Evolutionary conservation across 2,329 filamentous ascomycete genomes (phyloP).

Genomic region (Arthroderma sp.): DNA sequence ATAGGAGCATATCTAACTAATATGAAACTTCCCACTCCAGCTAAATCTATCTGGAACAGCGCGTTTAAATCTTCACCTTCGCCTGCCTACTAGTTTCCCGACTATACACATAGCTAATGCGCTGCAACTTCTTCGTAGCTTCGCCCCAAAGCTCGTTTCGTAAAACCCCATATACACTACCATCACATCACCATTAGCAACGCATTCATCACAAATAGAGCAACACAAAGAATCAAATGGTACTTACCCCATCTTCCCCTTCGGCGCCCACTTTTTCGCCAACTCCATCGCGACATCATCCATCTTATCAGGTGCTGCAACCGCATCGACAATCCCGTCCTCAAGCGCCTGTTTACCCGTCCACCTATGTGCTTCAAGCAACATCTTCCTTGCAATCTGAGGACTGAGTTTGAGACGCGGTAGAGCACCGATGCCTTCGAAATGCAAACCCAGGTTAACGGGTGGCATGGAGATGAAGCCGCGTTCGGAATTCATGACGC

Average conservation of each 20-base stretch:
- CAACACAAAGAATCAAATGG: background rate
- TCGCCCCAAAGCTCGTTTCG: conserved; percentile 42
- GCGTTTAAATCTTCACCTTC: conserved; percentile 36
- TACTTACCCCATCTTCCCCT: conserved; percentile 19
- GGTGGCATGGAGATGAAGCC: conserved; percentile 41
- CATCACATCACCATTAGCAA: background rate
- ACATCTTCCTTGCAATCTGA: conserved; percentile 41
- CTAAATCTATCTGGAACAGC: too few relatives aligned
- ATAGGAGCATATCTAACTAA: background rate
- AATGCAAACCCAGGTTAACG: conserved; percentile 42
- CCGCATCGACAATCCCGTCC: conserved; percentile 42
- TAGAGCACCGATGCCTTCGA: conserved; percentile 41
- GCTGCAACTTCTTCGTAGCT: conserved; percentile 36
- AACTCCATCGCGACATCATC: conserved; percentile 32
- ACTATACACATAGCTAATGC: conserved; percentile 43
- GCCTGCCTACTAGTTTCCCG: conserved; percentile 28
- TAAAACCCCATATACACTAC: conserved; percentile 36
- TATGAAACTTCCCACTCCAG: background rate
- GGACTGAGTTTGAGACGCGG: conserved; percentile 40
- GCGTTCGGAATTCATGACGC: conserved; percentile 34
- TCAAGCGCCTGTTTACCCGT: conserved; percentile 38
- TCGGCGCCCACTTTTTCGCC: conserved; percentile 31
- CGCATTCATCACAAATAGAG: background rate
- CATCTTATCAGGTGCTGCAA: conserved; percentile 38
- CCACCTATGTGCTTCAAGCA: conserved; percentile 43